phyloP scores from a whole-genome alignment of 306 rosid species.

The Rosa lucieae region DNA sequence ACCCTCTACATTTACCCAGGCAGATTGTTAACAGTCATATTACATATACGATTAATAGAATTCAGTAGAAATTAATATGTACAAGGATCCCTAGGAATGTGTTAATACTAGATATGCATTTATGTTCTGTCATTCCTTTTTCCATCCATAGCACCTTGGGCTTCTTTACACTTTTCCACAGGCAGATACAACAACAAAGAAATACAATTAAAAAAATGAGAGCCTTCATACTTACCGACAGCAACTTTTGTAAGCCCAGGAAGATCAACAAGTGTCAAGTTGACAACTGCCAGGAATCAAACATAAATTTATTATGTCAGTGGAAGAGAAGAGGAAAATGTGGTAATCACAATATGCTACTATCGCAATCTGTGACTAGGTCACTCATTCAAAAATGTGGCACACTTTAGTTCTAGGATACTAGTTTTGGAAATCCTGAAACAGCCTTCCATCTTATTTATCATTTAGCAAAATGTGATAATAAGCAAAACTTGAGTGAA shows the following conservation, averaged over 20 bases:
- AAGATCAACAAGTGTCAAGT: slow-evolving; percentile 92
- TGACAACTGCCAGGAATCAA: slow-evolving; percentile 76
- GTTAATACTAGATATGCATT: not conserved
- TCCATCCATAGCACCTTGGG: not conserved
- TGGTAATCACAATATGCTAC: not conserved
- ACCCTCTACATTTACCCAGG: slow-evolving; percentile 65
- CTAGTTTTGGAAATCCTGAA: not conserved
- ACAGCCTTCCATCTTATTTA: not conserved
- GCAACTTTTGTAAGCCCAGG: slow-evolving; percentile 98
- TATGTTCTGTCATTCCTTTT: not conserved
- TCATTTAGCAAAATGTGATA: not conserved
- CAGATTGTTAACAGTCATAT: slow-evolving; percentile 18
- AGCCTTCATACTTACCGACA: slow-evolving; percentile 61
- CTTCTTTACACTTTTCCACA: not conserved
- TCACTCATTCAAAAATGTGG: not conserved
- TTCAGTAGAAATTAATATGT: not conserved
- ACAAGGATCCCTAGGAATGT: not conserved
- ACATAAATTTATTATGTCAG: not conserved
- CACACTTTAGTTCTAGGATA: not conserved
- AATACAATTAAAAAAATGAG: not conserved
- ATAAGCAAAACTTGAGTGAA: not conserved
- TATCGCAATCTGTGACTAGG: not conserved
- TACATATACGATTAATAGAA: not conserved
- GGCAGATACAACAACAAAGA: not conserved
- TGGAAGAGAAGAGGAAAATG: slow-evolving; percentile 8